Percentiles rank a stretch among this genome's conserved stretches.
phyloP scores from a whole-genome alignment of 2,329 filamentous ascomycete genomes.

The Ceratocystis albifundus region DNA sequence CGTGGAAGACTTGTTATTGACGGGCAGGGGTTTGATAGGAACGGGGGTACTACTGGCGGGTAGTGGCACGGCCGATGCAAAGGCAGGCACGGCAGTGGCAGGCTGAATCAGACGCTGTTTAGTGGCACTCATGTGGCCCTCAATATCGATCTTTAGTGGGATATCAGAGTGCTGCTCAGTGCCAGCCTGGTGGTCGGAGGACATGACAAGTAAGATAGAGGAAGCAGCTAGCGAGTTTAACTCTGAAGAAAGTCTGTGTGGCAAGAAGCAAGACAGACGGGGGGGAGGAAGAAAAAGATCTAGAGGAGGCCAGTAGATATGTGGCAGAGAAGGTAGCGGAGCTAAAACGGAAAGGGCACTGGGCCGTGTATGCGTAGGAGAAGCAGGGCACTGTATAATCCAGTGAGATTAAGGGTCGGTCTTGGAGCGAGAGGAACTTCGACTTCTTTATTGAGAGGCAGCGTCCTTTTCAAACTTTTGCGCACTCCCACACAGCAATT shows the following conservation, averaged over 20 bases:
- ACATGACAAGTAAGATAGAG: neutral
- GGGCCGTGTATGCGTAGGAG: neutral
- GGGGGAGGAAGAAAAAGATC: neutral
- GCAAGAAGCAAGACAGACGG: neutral
- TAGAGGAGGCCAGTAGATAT: neutral
- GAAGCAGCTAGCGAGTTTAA: neutral
- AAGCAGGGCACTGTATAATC: neutral
- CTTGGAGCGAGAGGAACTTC: neutral
- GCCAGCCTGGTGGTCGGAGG: slow-evolving; percentile 4
- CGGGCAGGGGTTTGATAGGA: slow-evolving; percentile 30
- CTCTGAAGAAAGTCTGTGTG: neutral
- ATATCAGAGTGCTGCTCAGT: neutral
- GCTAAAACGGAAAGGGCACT: neutral
- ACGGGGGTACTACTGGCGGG: neutral
- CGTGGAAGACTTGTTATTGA: slow-evolving; percentile 42
- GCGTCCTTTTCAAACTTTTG: neutral
- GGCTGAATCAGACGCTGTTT: slow-evolving; percentile 1
- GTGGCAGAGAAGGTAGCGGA: neutral
- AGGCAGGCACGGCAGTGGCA: neutral
- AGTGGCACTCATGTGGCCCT: neutral
- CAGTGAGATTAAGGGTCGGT: neutral
- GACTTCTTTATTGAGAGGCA: neutral
- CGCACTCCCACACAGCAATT: neutral
- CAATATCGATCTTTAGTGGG: neutral
- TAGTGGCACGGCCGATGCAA: slow-evolving; percentile 6